phyloP scores from a whole-genome alignment of 1,284 basidiomycete species.

The Trichosporon sp. region DNA sequence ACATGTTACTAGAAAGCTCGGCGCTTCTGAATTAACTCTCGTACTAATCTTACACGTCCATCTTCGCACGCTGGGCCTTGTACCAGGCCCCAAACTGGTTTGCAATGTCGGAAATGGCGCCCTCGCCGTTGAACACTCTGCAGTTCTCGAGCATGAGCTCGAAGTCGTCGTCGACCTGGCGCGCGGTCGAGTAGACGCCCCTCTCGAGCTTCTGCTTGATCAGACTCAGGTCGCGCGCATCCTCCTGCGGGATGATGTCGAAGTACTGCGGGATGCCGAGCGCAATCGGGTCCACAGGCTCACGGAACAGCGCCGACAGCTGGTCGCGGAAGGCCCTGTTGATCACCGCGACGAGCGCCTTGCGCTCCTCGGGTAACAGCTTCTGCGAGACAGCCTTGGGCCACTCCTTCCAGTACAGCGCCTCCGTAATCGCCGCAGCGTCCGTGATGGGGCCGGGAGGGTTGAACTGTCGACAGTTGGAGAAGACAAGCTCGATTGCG shows the following conservation, averaged over 20 bases:
- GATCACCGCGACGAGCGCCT: conserved; percentile 68
- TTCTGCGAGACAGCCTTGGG: conserved; percentile 67
- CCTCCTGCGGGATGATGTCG: conserved; percentile 52
- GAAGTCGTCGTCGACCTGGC: conserved; percentile 45
- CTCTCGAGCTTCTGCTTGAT: conserved; percentile 75
- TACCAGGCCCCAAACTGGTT: conserved; percentile 41
- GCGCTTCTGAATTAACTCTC: not conserved
- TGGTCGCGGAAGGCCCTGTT: conserved; percentile 67
- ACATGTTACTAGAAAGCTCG: conserved; percentile 1
- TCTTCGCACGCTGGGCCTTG: conserved; percentile 34
- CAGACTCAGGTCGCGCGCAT: conserved; percentile 79
- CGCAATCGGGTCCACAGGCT: conserved; percentile 55
- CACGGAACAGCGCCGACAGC: conserved; percentile 72
- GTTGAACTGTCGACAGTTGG: conserved; percentile 84
- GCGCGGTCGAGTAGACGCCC: conserved; percentile 27
- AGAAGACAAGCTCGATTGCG: conserved; percentile 79
- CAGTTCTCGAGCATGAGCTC: conserved; percentile 48
- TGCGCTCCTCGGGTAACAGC: conserved; percentile 74
- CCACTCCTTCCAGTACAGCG: conserved; percentile 81
- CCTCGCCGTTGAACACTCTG: conserved; percentile 43
- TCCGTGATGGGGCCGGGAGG: conserved; percentile 63
- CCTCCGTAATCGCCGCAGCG: conserved; percentile 67
- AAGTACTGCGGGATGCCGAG: conserved; percentile 44
- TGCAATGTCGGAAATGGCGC: conserved; percentile 34
- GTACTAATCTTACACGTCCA: conserved; percentile 25